Conservation (phyloP, 2,329 filamentous ascomycete species). For the Cytospora piceae region DNA sequence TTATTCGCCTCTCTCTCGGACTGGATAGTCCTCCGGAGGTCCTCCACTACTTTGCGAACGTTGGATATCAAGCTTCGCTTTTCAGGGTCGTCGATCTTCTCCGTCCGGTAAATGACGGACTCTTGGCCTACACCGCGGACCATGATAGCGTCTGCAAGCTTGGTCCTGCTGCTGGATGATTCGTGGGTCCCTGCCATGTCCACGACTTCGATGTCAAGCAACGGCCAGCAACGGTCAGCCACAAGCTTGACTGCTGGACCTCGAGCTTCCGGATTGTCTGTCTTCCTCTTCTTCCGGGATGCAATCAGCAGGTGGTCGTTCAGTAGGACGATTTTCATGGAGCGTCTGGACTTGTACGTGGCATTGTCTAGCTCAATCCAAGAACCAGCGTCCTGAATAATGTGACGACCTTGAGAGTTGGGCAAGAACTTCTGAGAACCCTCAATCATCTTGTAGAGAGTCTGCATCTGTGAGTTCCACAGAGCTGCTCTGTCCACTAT, state of each 20-base stretch:
- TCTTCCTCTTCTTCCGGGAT: slow-evolving; percentile 87
- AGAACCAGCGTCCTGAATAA: slow-evolving; percentile 86
- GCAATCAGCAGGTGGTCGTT: slow-evolving; percentile 95
- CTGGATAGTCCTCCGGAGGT: slow-evolving; percentile 82
- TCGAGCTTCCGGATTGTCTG: slow-evolving; percentile 63
- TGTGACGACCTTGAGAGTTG: slow-evolving; percentile 86
- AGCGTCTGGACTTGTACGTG: slow-evolving; percentile 89
- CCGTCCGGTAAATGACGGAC: slow-evolving; percentile 92
- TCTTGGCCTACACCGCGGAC: slow-evolving; percentile 83
- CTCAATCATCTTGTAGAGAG: slow-evolving; percentile 95
- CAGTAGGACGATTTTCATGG: slow-evolving; percentile 88
- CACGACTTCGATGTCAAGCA: slow-evolving; percentile 90
- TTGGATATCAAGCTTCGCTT: slow-evolving; percentile 84
- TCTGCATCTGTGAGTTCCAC: slow-evolving; percentile 74
- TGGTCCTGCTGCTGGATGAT: slow-evolving; percentile 59
- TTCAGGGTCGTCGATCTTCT: slow-evolving; percentile 76
- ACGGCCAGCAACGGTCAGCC: slow-evolving; percentile 90
- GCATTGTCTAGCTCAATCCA: slow-evolving; percentile 98
- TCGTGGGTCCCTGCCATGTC: slow-evolving; percentile 76
- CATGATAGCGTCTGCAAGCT: slow-evolving; percentile 84
- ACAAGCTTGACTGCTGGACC: slow-evolving; percentile 75
- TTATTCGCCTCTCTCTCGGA: slow-evolving; percentile 87
- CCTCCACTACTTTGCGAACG: slow-evolving; percentile 90
- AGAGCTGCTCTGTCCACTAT: slow-evolving; percentile 71
- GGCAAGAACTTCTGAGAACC: slow-evolving; percentile 97